A percentile compares a stretch with the other conserved stretches of the same genome.
phyloP scores from a whole-genome alignment of 2,329 filamentous ascomycete species.

The Ophiostoma piceae region DNA sequence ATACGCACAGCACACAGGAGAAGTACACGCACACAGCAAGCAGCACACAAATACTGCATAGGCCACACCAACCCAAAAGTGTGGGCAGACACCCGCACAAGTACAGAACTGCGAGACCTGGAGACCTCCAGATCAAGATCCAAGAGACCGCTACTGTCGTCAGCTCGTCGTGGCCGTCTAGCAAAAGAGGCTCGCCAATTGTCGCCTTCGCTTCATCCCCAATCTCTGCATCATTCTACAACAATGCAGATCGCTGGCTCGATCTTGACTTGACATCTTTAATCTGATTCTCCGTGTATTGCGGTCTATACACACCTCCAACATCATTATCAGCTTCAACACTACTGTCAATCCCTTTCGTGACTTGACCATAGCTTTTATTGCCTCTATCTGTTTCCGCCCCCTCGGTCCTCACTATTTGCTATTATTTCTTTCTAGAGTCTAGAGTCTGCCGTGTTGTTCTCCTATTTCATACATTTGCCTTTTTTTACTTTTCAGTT shows the following conservation, averaged over 20 bases:
- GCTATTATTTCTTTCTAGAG: neutral
- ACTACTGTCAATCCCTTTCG: neutral
- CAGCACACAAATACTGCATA: slow-evolving; percentile 8
- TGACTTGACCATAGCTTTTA: neutral
- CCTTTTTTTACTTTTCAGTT: neutral
- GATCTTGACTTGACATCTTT: neutral
- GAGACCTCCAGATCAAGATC: neutral
- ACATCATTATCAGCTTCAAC: neutral
- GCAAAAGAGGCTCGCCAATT: neutral
- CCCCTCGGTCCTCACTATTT: neutral
- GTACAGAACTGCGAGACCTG: neutral
- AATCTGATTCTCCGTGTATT: neutral
- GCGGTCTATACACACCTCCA: neutral
- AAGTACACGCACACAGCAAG: neutral
- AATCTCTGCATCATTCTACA: neutral
- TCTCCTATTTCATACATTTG: neutral
- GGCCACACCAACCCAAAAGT: slow-evolving; percentile 8
- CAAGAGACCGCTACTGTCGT: neutral
- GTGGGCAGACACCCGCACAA: slow-evolving; percentile 8
- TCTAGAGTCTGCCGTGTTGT: neutral
- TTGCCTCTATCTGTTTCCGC: neutral
- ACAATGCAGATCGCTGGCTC: neutral
- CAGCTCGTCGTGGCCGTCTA: neutral
- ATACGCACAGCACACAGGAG: neutral
- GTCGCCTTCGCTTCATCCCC: neutral